Percentiles rank a stretch among this genome's conserved stretches.
These are phyloP conservation scores for Trametes villosa DNA, from an alignment of 768 basidiomycete species.

Conservation along the genomic window DNA sequence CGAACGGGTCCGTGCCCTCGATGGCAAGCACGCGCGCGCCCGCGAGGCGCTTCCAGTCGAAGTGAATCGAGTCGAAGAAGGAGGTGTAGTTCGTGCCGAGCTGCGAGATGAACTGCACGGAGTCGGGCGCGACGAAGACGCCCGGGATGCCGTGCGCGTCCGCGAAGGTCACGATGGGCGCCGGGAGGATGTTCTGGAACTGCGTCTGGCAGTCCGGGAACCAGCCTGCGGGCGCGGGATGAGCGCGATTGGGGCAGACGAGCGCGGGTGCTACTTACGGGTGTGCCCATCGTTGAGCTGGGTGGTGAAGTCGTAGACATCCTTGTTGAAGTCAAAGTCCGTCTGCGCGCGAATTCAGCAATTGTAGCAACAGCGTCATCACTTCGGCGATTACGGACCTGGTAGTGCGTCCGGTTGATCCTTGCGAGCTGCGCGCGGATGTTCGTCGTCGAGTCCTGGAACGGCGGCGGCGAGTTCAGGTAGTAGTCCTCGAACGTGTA, in stretches of 20 bases:
- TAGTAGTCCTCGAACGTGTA: conserved; percentile 47
- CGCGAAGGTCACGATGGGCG: conserved; percentile 56
- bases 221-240: conserved; percentile 46
- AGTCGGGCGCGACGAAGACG: conserved; percentile 59
- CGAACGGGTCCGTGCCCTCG: conserved; percentile 55
- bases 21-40: conserved; percentile 61
- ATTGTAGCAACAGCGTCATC: no score
- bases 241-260: background rate
- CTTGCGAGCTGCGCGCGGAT: conserved; percentile 53
- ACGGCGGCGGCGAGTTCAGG: conserved; percentile 40
- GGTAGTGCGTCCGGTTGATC: conserved; percentile 53
- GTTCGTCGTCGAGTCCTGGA: conserved; percentile 54
- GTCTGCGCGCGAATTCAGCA: conserved; percentile 43
- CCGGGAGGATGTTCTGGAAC: conserved; percentile 53
- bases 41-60: conserved; percentile 64
- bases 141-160: conserved; percentile 47
- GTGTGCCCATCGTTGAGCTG: conserved; percentile 71
- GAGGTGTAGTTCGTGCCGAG: conserved; percentile 50
- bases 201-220: conserved; percentile 57
- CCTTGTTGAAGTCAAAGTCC: conserved; percentile 68
- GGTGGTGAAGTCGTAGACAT: conserved; percentile 56
- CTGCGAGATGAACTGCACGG: conserved; percentile 52
- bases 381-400: conserved; percentile 36
- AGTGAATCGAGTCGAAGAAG: conserved; percentile 51
- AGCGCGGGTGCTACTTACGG: conserved; percentile 39